Evolutionary conservation across 2,329 filamentous ascomycete genomes (phyloP).

Genomic region (Colletotrichum salicis): DNA sequence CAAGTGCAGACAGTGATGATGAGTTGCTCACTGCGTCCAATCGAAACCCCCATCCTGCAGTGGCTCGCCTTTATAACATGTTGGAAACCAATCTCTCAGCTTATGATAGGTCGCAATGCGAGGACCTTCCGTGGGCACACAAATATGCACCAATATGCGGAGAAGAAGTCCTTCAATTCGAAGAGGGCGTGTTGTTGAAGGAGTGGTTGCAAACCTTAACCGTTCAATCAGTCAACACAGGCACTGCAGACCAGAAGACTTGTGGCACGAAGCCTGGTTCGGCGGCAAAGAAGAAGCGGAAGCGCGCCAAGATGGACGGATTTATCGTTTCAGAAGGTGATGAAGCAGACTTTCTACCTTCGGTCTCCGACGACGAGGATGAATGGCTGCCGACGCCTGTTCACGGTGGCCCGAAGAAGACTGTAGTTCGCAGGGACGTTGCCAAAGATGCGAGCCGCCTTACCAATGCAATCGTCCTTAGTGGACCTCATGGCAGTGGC

Average conservation of each 20-base stretch:
- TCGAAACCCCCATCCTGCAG: slow-evolving; percentile 62
- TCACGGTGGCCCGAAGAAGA: slow-evolving; percentile 59
- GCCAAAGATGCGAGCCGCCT: slow-evolving; percentile 60
- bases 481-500: slow-evolving; percentile 88
- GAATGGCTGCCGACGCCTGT: slow-evolving; percentile 46
- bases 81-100: slow-evolving; percentile 75
- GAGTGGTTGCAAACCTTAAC: slow-evolving; percentile 84
- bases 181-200: slow-evolving; percentile 76
- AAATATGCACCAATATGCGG: slow-evolving; percentile 83
- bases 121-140: slow-evolving; percentile 78
- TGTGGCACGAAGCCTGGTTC: slow-evolving; percentile 40
- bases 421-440: slow-evolving; percentile 61
- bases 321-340: slow-evolving; percentile 86
- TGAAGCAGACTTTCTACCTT: slow-evolving; percentile 75
- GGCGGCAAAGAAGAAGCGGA: slow-evolving; percentile 69
- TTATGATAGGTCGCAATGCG: slow-evolving; percentile 83
- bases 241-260: slow-evolving; percentile 50
- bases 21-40: slow-evolving; percentile 43
- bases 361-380: slow-evolving; percentile 69
- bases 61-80: slow-evolving; percentile 67
- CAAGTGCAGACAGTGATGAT: slow-evolving; percentile 46
- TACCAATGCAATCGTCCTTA: slow-evolving; percentile 85
- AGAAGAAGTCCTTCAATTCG: slow-evolving; percentile 77
- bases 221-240: slow-evolving; percentile 79
- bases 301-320: slow-evolving; percentile 79